Evolutionary conservation across 2,329 filamentous ascomycete species (phyloP).

Genomic region (Venturia asperata): DNA sequence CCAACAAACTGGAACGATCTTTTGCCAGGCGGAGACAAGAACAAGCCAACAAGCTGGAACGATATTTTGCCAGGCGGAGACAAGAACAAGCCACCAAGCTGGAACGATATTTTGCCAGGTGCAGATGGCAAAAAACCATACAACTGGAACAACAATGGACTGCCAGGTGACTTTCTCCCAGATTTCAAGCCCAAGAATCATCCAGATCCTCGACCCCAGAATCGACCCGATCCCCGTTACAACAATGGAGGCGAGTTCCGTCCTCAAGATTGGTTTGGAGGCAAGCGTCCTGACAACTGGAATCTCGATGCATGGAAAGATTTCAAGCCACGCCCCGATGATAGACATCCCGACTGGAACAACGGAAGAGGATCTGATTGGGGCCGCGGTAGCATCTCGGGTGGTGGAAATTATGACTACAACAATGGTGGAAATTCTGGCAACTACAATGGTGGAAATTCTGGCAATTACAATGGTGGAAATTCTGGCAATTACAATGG

Average conservation of each 20-base stretch:
- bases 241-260: background rate
- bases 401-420: too few relatives aligned
- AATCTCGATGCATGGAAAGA: constrained; percentile 3
- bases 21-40: background rate
- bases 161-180: background rate
- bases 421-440: too few relatives aligned
- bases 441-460: too few relatives aligned
- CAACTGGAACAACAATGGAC: background rate
- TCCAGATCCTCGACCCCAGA: background rate
- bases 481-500: too few relatives aligned
- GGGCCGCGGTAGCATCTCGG: background rate
- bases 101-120: background rate
- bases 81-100: background rate
- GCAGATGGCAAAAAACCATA: background rate
- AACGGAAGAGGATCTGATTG: constrained; percentile 3
- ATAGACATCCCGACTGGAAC: constrained; percentile 14
- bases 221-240: background rate
- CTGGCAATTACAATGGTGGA: too few relatives aligned
- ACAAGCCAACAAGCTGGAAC: background rate
- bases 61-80: background rate
- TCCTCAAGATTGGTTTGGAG: background rate
- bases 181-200: background rate
- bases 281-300: background rate
- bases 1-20: background rate
- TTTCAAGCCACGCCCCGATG: background rate